These are phyloP conservation scores for Claviceps pazoutovae DNA, from an alignment of 2,329 filamentous ascomycete genomes.

Conservation along the genomic window DNA sequence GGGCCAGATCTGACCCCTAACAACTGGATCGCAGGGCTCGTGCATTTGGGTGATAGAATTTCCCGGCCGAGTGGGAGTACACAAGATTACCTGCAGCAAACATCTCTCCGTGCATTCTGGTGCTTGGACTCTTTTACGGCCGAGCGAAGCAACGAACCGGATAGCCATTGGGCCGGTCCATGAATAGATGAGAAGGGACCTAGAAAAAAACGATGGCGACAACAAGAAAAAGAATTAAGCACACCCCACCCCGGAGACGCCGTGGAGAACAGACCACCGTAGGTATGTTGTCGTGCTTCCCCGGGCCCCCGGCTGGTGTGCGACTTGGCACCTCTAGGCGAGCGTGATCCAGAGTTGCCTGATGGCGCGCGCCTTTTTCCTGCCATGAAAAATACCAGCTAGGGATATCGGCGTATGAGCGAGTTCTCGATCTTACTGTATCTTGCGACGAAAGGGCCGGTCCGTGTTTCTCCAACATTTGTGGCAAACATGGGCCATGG, in stretches of 20 bases:
- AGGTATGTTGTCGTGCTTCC: neutral
- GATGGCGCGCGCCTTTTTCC: neutral
- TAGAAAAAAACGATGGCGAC: neutral
- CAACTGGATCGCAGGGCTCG: neutral
- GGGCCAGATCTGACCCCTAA: neutral
- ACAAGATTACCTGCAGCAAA: conserved; percentile 1
- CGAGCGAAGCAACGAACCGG: neutral
- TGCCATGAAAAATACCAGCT: neutral
- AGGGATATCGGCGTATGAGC: conserved; percentile 2
- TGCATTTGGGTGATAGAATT: neutral
- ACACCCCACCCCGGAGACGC: conserved; percentile 2
- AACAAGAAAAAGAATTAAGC: neutral
- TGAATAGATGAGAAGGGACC: neutral
- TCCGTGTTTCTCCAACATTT: conserved; percentile 6
- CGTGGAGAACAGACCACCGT: conserved; percentile 5
- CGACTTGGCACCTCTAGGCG: neutral
- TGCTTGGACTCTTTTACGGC: too few species aligned
- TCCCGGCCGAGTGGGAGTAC: conserved; percentile 4
- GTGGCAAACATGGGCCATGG: conserved; percentile 6
- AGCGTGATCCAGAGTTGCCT: neutral
- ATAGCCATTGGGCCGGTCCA: neutral
- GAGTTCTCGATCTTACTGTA: conserved; percentile 3
- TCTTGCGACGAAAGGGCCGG: conserved; percentile 6
- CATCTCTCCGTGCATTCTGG: neutral
- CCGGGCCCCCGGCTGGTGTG: neutral